Conservation (phyloP, 345 rosid genomes). For the Odontarrhena argentea region DNA sequence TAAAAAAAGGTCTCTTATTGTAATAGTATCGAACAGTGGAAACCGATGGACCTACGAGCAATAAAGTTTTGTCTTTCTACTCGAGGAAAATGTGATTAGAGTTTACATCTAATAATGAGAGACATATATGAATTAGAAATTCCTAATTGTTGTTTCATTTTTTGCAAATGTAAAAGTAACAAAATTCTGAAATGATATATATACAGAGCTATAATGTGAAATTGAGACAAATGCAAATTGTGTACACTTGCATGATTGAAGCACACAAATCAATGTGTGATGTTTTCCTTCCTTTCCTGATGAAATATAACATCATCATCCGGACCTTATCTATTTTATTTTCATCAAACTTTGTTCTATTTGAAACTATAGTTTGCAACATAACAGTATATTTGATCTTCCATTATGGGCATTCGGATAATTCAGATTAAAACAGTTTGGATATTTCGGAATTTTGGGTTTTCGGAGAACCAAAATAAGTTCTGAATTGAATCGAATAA, state of each 20-base stretch:
- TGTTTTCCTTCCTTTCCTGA: constrained; percentile 3
- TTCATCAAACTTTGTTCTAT: background rate
- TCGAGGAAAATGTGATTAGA: constrained; percentile 11
- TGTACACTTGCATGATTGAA: constrained; percentile 26
- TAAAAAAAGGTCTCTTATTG: background rate
- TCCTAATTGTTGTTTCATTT: background rate
- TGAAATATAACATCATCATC: constrained; percentile 5
- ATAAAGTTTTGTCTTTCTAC: constrained; percentile 20
- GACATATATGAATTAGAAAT: background rate
- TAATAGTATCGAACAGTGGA: constrained; percentile 16
- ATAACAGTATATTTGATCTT: too few relatives aligned
- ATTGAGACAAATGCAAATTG: constrained; percentile 31
- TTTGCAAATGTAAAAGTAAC: background rate
- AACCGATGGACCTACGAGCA: constrained; percentile 15
- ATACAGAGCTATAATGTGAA: background rate
- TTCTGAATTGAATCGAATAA: too few relatives aligned
- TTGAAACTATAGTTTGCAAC: too few relatives aligned
- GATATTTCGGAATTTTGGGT: too few relatives aligned
- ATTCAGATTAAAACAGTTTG: too few relatives aligned
- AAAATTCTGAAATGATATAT: background rate
- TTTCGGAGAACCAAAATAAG: too few relatives aligned
- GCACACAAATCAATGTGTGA: constrained; percentile 37
- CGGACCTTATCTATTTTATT: background rate
- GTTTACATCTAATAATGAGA: background rate
- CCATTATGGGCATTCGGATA: too few relatives aligned